Evolutionary conservation across 768 basidiomycete species (phyloP), one percentile per base, ranked within the genome.

Genomic region (Albatrellus ellisii): DNA sequence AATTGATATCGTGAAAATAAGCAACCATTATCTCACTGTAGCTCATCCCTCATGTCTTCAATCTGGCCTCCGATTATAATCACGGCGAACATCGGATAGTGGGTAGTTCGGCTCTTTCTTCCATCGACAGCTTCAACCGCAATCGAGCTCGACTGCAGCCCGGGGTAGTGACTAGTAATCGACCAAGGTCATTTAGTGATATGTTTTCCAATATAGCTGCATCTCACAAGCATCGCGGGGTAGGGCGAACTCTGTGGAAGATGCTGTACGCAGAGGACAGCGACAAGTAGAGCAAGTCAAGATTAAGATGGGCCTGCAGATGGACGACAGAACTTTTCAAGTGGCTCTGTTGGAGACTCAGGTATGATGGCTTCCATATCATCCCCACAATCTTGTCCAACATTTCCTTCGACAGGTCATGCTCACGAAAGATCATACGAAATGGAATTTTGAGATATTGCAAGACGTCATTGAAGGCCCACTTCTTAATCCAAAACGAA

Each of bases 251-350:
- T 86, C 78, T 24, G 68, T 83, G 1, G 88, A 92, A 54, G 94
- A 97, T 53, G 73, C 85, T 2, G 72, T 92, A 25, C 75, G 85
- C 24, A 72, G 90, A 35, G 86, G 86, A 10, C 92, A 95, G 59
- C 70, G 86, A 46, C 88, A 90, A 51, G 81, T 92, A 2, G 89
- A 95, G 52, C 85, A 90, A 52, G 79, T 75, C 20, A 91, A 87
- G 59, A 68, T 95, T 41, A 88, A 90, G 56, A 72, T 84, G 55
- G 84, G 81, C 46, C 77, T 95, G 73, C 85, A 89, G 61, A 87
- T 98, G 76, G 95, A 99, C 56, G 95, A 98, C 59, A 80, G 72
- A 57, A 74, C 82, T 4, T 99, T 98, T 61, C 88, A 92, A 54
- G 67, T 78, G 4, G 72, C 69, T 29, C 65, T 99, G 38, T 67